phyloP scores from a whole-genome alignment of 768 basidiomycete species.

The Paxillus rubicundulus region DNA sequence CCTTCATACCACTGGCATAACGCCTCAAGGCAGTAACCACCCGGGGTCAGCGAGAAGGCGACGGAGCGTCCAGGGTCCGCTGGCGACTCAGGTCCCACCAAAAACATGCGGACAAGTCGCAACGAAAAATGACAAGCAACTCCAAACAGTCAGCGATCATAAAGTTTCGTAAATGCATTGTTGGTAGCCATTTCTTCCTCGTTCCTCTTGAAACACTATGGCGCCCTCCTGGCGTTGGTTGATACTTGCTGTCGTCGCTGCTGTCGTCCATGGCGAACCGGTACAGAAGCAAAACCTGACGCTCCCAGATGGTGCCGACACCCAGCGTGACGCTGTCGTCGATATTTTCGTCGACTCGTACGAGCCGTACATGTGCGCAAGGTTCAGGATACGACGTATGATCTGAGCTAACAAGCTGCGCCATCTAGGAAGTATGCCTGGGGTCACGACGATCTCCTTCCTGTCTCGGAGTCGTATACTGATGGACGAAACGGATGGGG shows the following conservation, averaged over 20 bases:
- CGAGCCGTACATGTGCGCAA: constrained; percentile 51
- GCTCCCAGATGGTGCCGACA: constrained; percentile 40
- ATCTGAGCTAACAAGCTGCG: neutral
- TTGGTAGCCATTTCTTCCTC: neutral
- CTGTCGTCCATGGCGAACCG: constrained; percentile 7
- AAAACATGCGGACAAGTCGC: no score
- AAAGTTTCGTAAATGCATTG: neutral
- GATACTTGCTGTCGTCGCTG: constrained; percentile 4
- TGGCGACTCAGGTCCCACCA: no score
- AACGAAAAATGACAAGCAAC: no score
- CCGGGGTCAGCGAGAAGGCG: no score
- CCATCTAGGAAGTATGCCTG: constrained; percentile 49
- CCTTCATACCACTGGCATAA: no score
- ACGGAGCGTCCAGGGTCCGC: no score
- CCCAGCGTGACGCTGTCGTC: constrained; percentile 41
- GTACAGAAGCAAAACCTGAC: constrained; percentile 46
- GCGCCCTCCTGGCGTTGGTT: constrained; percentile 18
- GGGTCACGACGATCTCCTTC: constrained; percentile 59
- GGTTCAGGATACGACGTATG: neutral
- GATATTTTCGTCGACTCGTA: constrained; percentile 54
- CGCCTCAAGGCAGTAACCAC: no score
- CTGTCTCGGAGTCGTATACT: constrained; percentile 40
- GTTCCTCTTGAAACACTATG: neutral
- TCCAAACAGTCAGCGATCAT: neutral
- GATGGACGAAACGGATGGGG: constrained; percentile 47